Evolutionary conservation across 2,329 filamentous ascomycete species (phyloP), one percentile per base, ranked within the genome.

Genomic region (Alternaria sp.): DNA sequence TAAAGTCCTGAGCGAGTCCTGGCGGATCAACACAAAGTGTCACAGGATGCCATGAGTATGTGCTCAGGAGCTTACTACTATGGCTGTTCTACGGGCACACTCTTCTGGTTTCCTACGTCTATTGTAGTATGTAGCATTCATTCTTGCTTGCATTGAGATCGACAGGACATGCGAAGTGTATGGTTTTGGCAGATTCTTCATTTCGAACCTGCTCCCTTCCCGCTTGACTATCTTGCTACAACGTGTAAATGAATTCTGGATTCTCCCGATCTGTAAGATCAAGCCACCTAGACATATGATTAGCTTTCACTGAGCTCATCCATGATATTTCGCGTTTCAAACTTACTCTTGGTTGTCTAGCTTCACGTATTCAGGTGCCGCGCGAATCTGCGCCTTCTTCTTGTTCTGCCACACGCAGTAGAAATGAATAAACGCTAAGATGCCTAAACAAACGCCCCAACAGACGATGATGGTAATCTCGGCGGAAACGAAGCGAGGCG

Each of bases 241-340:
- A 62, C 20, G 82, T 84, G 72, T 91, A 91, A 0, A 85, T 76
- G 70, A 91, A 90, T 72, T 90, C 81, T 0, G 78, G 79, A 62
- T 90, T 91, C 80, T 91, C 89, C 57, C 82, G 78, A 71, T 91
- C 89, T 4, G 88, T 91, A 64, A 91, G 75, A 72, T 91, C 88
- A 58, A 87, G 80, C 78, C 86, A 84, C 57, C 79, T 81, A 28
- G 20, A 51, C 9, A 7, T 2, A 41, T 9, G 3, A 18, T 60
- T 49, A 53, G 53, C 22, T 3, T 4, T 6, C 18, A 30, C 28
- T 25, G 12, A 16, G 14, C 5, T 6, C 16, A 34, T 54, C 40
- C 51, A 53, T 64, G 43, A 36, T 12, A 36, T 16, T 2, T 16
- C 12, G 2, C 5, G 12, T 36, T 36, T 14, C 25, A 22, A 18